Evolutionary conservation across 352 stramenopile genomes (phyloP).

Genomic region (Lagenidium sp.): DNA sequence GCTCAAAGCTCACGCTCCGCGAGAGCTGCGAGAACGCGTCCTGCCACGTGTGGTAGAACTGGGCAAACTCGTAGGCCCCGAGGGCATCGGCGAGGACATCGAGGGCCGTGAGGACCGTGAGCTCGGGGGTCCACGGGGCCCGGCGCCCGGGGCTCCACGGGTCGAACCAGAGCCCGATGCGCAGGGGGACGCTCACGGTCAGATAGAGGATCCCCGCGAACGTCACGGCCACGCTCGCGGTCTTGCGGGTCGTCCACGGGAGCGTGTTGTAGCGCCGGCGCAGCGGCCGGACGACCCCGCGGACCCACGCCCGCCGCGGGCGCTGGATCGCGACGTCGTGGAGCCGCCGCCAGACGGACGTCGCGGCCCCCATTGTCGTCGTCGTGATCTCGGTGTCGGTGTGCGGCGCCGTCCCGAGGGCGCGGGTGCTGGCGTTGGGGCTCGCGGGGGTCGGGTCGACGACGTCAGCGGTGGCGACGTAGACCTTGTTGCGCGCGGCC

Average conservation of each 20-base stretch:
- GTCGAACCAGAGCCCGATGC: conserved; percentile 64
- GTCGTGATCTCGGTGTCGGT: neutral
- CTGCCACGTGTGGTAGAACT: conserved; percentile 29
- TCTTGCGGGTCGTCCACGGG: conserved; percentile 35
- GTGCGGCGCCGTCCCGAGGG: neutral
- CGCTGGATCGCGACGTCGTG: conserved; percentile 5
- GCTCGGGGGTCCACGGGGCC: conserved; percentile 24
- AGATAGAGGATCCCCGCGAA: conserved; percentile 32
- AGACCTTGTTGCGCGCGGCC: conserved; percentile 9
- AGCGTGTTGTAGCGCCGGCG: conserved; percentile 22
- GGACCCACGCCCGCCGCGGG: conserved; percentile 3
- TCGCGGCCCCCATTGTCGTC: neutral
- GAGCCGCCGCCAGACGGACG: no score
- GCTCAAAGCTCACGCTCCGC: conserved; percentile 26
- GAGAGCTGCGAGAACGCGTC: conserved; percentile 28
- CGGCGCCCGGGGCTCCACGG: conserved; percentile 16
- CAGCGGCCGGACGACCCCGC: conserved; percentile 15
- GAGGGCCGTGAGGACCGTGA: conserved; percentile 27
- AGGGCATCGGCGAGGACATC: conserved; percentile 34
- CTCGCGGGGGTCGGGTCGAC: no score
- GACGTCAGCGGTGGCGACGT: no score
- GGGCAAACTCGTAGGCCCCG: conserved; percentile 29
- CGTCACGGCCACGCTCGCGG: conserved; percentile 15
- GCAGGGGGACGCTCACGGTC: conserved; percentile 44
- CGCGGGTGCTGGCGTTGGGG: no score